Evolutionary conservation across 176 grass and related monocot genomes (phyloP), one percentile per base, ranked within the genome.

Genomic region (Oryza nivara): DNA sequence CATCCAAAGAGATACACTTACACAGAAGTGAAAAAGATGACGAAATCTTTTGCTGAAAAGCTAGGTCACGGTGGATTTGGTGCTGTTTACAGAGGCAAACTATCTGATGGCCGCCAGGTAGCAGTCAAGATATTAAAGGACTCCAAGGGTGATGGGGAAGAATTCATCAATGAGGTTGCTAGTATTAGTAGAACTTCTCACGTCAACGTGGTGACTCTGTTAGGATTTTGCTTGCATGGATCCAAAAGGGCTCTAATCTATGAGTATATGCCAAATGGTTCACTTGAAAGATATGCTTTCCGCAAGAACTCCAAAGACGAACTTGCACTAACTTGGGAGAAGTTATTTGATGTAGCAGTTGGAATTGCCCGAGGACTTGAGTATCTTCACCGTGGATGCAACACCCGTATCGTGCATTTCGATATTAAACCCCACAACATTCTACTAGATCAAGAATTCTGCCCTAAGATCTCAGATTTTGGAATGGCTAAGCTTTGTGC

Each of bases 41-140:
- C 90, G 1, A 51, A 26, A 79, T 76, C 87, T 40, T 88, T 91
- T 44, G 43, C 68, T 54, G 58, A 88, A 45, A 88, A 88, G 28
- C 19, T 92, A 61, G 90, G 90, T 34, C 86, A 92, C 45, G 90
- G 90, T 12, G 86, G 90, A 17, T 92, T 88, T 45, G 90, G 90
- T 13, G 44, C 35, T 2, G 86, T 92, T 17, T 88, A 74, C 63
- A 92, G n/a, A 83, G 90, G 82, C 0, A 19, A 9, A 6, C 51
- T 90, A 36, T 60, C 30, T 3, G 83, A 74, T 65, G 45, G 74
- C 0, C 73, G 6, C 6, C 72, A 23, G 60, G 71, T 90, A 0
- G 88, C 78, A 7, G 78, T 90, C 2, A 90, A 91, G 80, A 80
- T 88, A 52, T 14, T 90, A 9, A 75, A 85, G 11, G 69, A 77